phyloP scores from a whole-genome alignment of 2,329 filamentous ascomycete genomes.

The Stachybotrys elegans region DNA sequence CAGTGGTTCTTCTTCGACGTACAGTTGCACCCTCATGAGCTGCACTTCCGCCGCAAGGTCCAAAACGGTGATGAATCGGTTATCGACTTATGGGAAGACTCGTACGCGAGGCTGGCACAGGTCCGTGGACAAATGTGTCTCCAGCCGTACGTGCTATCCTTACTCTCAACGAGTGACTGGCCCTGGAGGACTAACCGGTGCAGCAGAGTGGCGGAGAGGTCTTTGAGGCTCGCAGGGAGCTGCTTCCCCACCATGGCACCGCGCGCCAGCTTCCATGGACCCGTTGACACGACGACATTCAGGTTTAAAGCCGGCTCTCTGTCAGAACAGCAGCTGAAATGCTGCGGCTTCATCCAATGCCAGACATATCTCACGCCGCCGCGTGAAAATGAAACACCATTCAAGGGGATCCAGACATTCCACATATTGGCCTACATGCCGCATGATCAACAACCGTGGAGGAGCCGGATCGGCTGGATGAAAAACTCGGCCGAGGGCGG shows the following conservation, averaged over 20 bases:
- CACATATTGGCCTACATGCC: slow-evolving; percentile 10
- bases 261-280: slow-evolving; percentile 7
- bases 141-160: too few relatives aligned
- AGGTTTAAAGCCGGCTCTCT: slow-evolving; percentile 5
- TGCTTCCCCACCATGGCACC: slow-evolving; percentile 3
- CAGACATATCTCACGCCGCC: slow-evolving; percentile 6
- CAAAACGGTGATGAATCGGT: slow-evolving; percentile 1
- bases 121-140: slow-evolving; percentile 6
- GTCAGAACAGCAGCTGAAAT: slow-evolving; percentile 6
- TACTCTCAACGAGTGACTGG: background rate
- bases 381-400: slow-evolving; percentile 5
- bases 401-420: slow-evolving; percentile 7
- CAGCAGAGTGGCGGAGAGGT: slow-evolving; percentile 2
- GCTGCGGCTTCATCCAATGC: slow-evolving; percentile 7
- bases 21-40: slow-evolving; percentile 4
- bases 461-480: slow-evolving; percentile 6
- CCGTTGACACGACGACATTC: slow-evolving; percentile 8
- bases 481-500: slow-evolving; percentile 6
- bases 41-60: slow-evolving; percentile 5
- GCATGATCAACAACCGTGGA: slow-evolving; percentile 8
- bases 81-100: slow-evolving; percentile 3
- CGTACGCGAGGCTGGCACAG: too few relatives aligned
- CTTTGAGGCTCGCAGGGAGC: slow-evolving; percentile 3
- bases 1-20: too few relatives aligned
- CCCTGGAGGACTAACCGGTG: slow-evolving; percentile 2